Percentiles rank a stretch among this genome's conserved stretches.
Conservation (phyloP, 495 filamentous ascomycete species). For the Lineolata rhizophorae region DNA sequence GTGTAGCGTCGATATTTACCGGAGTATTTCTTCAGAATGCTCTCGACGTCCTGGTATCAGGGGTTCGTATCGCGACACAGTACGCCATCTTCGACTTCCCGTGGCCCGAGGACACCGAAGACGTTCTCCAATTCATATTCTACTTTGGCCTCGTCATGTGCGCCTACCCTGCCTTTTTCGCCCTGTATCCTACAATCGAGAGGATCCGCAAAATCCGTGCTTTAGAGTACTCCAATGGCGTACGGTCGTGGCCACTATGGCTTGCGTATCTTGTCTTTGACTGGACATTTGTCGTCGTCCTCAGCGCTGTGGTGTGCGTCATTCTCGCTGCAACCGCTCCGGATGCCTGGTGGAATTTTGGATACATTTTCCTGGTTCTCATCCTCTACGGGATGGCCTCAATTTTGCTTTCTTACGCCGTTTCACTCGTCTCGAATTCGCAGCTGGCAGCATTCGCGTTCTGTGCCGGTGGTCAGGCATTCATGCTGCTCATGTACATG, state of each 20-base stretch:
- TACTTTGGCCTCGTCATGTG: conserved; percentile 61
- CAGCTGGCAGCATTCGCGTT: conserved; percentile 58
- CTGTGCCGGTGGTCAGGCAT: conserved; percentile 46
- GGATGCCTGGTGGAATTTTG: conserved; percentile 47
- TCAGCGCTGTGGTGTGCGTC: conserved; percentile 33
- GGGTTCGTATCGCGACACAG: conserved; percentile 40
- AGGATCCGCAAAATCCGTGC: conserved; percentile 54
- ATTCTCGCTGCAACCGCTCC: conserved; percentile 36
- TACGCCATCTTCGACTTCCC: conserved; percentile 51
- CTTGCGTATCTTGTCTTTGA: conserved; percentile 59
- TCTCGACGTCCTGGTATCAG: conserved; percentile 40
- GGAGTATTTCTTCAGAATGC: conserved; percentile 49
- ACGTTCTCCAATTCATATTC: conserved; percentile 54
- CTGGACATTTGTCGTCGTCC: conserved; percentile 40
- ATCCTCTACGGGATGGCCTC: conserved; percentile 54
- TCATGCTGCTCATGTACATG: conserved; percentile 59
- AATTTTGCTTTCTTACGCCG: conserved; percentile 45
- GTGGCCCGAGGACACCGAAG: conserved; percentile 36
- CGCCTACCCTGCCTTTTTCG: conserved; percentile 65
- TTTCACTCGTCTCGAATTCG: conserved; percentile 44
- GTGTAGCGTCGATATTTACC: conserved; percentile 13
- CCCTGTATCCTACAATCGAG: conserved; percentile 66
- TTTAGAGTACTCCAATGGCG: conserved; percentile 47
- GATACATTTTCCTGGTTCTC: conserved; percentile 56
- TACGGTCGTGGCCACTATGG: conserved; percentile 47